A percentile compares a stretch with the other conserved stretches of the same genome.
Conservation (phyloP, 495 filamentous ascomycete genomes). For the Daldinia loculata region DNA sequence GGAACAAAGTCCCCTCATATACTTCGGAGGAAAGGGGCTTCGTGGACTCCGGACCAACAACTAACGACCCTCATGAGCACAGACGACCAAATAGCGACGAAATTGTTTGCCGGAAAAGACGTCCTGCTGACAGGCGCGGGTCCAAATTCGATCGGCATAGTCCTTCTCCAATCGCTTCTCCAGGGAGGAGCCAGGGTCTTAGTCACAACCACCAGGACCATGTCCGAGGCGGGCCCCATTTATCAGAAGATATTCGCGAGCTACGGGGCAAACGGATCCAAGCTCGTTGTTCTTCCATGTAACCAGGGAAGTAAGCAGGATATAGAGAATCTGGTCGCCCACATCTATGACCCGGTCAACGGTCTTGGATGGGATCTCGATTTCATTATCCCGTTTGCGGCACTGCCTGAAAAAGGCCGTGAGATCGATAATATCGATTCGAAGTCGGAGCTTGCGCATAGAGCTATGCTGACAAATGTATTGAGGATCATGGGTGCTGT, state of each 20-base stretch:
- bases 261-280: slow-evolving; percentile 80
- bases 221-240: slow-evolving; percentile 87
- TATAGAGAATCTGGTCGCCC: slow-evolving; percentile 80
- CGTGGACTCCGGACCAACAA: slow-evolving; percentile 83
- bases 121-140: slow-evolving; percentile 90
- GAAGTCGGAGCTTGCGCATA: slow-evolving; percentile 95
- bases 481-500: slow-evolving; percentile 87
- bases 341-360: slow-evolving; percentile 87
- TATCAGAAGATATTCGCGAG: slow-evolving; percentile 89
- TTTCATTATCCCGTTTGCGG: slow-evolving; percentile 86
- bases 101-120: slow-evolving; percentile 83
- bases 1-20: slow-evolving; percentile 26
- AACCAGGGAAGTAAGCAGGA: slow-evolving; percentile 93
- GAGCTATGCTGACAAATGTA: slow-evolving; percentile 98
- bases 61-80: slow-evolving; percentile 68
- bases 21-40: slow-evolving; percentile 62
- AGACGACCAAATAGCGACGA: slow-evolving; percentile 64
- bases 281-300: slow-evolving; percentile 90
- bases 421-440: slow-evolving; percentile 91
- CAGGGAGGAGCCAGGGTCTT: slow-evolving; percentile 87
- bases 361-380: slow-evolving; percentile 92
- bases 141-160: slow-evolving; percentile 87
- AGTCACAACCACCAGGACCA: slow-evolving; percentile 87
- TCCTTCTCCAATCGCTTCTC: slow-evolving; percentile 85
- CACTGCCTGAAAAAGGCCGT: slow-evolving; percentile 86